A percentile compares a stretch with the other conserved stretches of the same genome.
Evolutionary conservation across 148 eudicot species (phyloP).

Genomic region (Vaccinium macrocarpon): DNA sequence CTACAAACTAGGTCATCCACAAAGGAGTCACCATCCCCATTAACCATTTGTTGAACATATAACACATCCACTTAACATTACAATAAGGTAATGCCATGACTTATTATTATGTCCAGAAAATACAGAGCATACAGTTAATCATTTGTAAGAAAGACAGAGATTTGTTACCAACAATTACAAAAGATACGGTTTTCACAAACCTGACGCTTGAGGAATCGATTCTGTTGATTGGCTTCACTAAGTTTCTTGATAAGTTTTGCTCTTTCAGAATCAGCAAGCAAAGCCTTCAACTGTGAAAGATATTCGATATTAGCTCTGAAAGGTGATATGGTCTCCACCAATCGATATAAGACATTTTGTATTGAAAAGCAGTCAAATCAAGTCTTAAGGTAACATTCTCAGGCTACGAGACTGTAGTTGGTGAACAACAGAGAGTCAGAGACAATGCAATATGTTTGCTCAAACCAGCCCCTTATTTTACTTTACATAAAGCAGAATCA

Average conservation of each 20-base stretch:
- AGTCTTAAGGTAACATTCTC: too few relatives aligned
- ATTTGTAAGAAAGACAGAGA: neutral
- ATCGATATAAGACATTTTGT: neutral
- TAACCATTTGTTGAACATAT: neutral
- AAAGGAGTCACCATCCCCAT: conserved; percentile 1
- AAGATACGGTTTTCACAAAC: conserved; percentile 30
- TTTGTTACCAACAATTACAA: neutral
- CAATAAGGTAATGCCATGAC: neutral
- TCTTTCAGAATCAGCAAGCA: conserved; percentile 80
- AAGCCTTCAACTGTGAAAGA: conserved; percentile 55
- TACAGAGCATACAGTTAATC: neutral
- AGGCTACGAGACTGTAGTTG: too few relatives aligned
- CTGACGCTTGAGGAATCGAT: conserved; percentile 89
- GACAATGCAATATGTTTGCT: neutral
- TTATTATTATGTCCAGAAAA: neutral
- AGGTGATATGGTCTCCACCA: neutral
- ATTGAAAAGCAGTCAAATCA: neutral
- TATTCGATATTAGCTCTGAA: neutral
- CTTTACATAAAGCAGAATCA: neutral
- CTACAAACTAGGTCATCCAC: neutral
- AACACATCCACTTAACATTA: neutral
- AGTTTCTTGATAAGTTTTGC: conserved; percentile 72
- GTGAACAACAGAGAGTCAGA: neutral
- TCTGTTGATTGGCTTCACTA: conserved; percentile 98
- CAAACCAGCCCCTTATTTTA: neutral